Evolutionary conservation across 2,329 filamentous ascomycete species (phyloP), one percentile per base, ranked within the genome.

Genomic region (Botryosphaeria dothidea): DNA sequence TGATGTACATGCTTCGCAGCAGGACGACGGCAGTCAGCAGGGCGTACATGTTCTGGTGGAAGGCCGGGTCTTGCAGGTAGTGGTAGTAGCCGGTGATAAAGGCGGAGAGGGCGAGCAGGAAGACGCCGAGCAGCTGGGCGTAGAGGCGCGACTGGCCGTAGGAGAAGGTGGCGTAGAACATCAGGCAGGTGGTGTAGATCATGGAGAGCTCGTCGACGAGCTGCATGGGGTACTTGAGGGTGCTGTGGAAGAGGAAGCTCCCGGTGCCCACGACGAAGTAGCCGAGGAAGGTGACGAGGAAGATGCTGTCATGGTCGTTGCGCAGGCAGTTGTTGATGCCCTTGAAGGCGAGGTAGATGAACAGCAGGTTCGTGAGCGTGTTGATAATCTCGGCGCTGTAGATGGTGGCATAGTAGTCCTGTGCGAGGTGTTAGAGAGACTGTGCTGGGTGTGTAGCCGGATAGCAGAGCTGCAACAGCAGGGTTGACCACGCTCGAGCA

Each of bases 71-170:
- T 73, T 93, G 92, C 17, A 93, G 87, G 67, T 91, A 87, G 73
- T 93, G 90, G 77, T 96, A 96, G 76, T 90, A 86, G 45, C 90
- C 82, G 15, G 92, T 95, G 75, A 96, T 93, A 71, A 88, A 90
- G 29, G 84, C 65, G 4, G 82, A 78, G 21, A 85, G 73, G 3
- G 71, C 77, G 5, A 87, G 73, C 9, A 92, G 82, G 15, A 81
- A 81, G 4, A 88, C 45, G 7, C 82, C 91, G 8, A 93, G 80
- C 13, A 84, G 65, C 1, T 82, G 70, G 1, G 86, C 83, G 66
- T 86, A 82, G 3, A 68, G 70, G 11, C 73, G 75, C 1, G 88
- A 82, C 66, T 84, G 84, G 15, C 83, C 86, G 77, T 92, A 92
- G 1, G 90, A 87, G 72, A 95, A 93, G 4, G 90, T 92, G 8